Evolutionary conservation across 495 filamentous ascomycete genomes (phyloP), one percentile per base, ranked within the genome.

Genomic region (Xylaria palmicola): DNA sequence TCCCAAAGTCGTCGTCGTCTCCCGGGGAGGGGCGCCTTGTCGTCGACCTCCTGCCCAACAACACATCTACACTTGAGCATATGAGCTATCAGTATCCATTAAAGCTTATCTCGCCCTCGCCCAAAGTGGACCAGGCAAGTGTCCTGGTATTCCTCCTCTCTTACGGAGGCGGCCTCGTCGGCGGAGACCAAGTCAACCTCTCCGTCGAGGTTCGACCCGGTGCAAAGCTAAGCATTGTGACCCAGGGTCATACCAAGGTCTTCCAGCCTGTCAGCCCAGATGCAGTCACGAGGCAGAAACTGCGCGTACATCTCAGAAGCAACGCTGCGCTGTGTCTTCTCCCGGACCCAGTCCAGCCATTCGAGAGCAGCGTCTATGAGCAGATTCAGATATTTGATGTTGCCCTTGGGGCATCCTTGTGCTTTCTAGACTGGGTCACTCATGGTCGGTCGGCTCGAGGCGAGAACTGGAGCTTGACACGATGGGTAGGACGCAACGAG

Each of bases 231-330:
- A 87, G 88, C 41, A 84, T 97, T 19, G 90, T 92, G 39, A 98
- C 94, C 0, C 94, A 98, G 77, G 94, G 94, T 37, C 90, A 90
- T 78, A 98, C 94, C 45, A 98, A 97, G 76, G 86, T 98, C 71
- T 98, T 95, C 83, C 91, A 90, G 65, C 87, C 90, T 4, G 76
- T 83, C 9, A 71, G 75, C 49, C 76, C 72, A 43, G 74, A 80
- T 20, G 70, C 83, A 7, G 68, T 89, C 61, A 92, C 89, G 32
- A 76, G 84, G 19, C 94, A 98, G 73, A 75, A 75, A 3, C 75
- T 95, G 55, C 77, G 77, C 32, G 87, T 89, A n/a, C 72, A 72
- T 6, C 77, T 97, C 17, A 78, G 78, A 52, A 65, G 79, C 2
- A 79, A 79, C 34, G 85, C 88, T 3, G 88, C 87, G 3, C 77